Base-by-base conservation (phyloP, 2,329 filamentous ascomycete species). In the Monosporascus sp. region DNA sequence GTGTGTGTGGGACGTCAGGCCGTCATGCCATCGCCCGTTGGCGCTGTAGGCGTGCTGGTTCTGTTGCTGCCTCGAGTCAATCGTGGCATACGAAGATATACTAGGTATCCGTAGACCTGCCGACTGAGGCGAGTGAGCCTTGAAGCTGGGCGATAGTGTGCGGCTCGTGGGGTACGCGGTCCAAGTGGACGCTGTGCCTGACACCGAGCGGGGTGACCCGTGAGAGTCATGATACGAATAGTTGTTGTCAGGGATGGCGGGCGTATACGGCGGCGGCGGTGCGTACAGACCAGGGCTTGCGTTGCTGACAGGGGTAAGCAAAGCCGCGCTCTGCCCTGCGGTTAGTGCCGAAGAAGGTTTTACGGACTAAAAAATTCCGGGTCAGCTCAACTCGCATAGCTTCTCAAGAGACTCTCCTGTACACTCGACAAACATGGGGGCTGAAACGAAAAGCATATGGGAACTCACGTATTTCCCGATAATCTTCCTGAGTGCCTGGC, bases 401-500 rank as follows among this genome's bases (percentile, higher is more conserved):
- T 35, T 35, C 11, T 35, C 11, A 14, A 35, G 11, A 5, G 31
- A 35, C 9, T 35, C 31, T 14, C 31, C 31, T 35, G 9, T 14
- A 35, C 47, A 43, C 17, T 26, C 20, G 20, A 35, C 7, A 38
- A 24, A 18, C 5, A 15, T 18, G 24, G 22, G 9, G 9, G 4
- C 18, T 45, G 43, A 50, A 38, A 35, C 35, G 22, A 26, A 45
- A 44, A 17, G 31, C 45, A 41, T 17, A 18, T 41, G 38, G 38
- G 22, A 46, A 64, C 65, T 65, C 50, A 69, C 67, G 72, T 97
- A 99, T 87, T 99, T 99, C 65, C 90, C 87, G 68, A 99, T 96
- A 66, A 99, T 97, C 78, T 99, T 99, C 80, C 95, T 96, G 60
- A 99, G 79, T 0, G 94, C 93, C 55, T 85, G 82, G 48, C 84